Base-by-base conservation (phyloP, 192 early-diverging fungal genomes). In the Backusella sp. region DNA sequence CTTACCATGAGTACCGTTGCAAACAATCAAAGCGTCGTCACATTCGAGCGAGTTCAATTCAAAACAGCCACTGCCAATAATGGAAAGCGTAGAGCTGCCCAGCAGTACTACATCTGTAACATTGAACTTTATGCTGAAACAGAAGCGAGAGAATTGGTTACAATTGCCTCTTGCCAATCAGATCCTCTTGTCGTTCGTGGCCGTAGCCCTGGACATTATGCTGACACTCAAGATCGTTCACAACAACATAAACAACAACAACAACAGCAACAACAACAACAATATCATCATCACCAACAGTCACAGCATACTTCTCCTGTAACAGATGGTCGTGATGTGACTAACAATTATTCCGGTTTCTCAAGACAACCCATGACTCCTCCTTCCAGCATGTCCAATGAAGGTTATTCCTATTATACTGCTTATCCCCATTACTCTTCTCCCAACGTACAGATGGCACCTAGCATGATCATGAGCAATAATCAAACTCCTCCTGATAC, bases 31-130 rank as follows among this genome's bases (percentile, higher is more conserved):
- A 83, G 78, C 44, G 77, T 88, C 0, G 92, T 89, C 0, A 92
- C 92, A 32, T 98, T 94, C 79, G 95, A 98, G 66, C 88, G 96
- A 11, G 83, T 98, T 17, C 96, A 98, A 85, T 98, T 98, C 88
- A 97, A 97, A 78, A 89, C 91, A 0, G 96, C 96, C 28, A 98
- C 96, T 0, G 93, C 94, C 36, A 98, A 97, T 82, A 97, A 96
- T 76, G 94, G 94, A 59, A 93, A 94, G 78, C 88, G 95, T 42
- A 84, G 92, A 19, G 94, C 93, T n/a, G 92, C 95, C 1, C 96
- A 98, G 80, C 96, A 98, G 80, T 96, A 94, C 82, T 94, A 95
- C 77, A 81, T 89, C 32, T 81, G 97, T 30, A 78, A 86, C 23
- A 86, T 94, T 0, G 90, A 93, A 59, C 80, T 97, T 28, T 90